phyloP scores from a whole-genome alignment of 495 filamentous ascomycete genomes.

The Neurospora terricola region DNA sequence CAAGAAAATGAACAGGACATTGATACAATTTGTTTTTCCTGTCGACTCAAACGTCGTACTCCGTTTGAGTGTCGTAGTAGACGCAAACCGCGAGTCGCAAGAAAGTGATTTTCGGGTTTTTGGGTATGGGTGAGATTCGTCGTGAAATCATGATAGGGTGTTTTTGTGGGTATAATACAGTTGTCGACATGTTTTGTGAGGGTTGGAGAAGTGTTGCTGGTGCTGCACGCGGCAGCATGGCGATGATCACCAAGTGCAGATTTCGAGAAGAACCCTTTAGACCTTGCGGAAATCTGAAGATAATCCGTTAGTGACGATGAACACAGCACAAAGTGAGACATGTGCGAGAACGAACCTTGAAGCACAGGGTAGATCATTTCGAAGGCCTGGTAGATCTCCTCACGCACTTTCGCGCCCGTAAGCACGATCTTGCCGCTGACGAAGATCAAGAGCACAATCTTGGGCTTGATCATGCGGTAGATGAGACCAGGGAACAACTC shows the following conservation, averaged over 20 bases:
- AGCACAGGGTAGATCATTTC: slow-evolving; percentile 99
- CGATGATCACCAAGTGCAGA: neutral
- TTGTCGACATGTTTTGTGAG: slow-evolving; percentile 3
- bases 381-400: slow-evolving; percentile 98
- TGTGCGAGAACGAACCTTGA: slow-evolving; percentile 49
- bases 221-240: neutral
- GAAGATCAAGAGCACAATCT: slow-evolving; percentile 98
- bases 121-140: slow-evolving; percentile 21
- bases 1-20: slow-evolving; percentile 17
- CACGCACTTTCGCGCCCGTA: slow-evolving; percentile 94
- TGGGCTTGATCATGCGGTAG: slow-evolving; percentile 99
- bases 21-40: slow-evolving; percentile 22
- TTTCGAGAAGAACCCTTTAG: slow-evolving; percentile 16
- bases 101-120: slow-evolving; percentile 10
- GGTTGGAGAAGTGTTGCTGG: slow-evolving; percentile 14
- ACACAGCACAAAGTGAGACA: slow-evolving; percentile 6
- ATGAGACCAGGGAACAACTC: slow-evolving; percentile 98
- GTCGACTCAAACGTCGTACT: slow-evolving; percentile 1
- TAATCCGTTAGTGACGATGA: slow-evolving; percentile 7
- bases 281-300: slow-evolving; percentile 40
- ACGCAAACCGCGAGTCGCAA: slow-evolving; percentile 2
- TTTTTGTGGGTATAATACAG: slow-evolving; percentile 41
- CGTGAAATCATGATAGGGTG: slow-evolving; percentile 40
- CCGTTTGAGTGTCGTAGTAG: slow-evolving; percentile 4
- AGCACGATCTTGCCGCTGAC: slow-evolving; percentile 98